Percentiles rank a stretch among this genome's conserved stretches.
phyloP scores from a whole-genome alignment of 1,139 yeast genomes.

The Debaryomyces nepalensis region DNA sequence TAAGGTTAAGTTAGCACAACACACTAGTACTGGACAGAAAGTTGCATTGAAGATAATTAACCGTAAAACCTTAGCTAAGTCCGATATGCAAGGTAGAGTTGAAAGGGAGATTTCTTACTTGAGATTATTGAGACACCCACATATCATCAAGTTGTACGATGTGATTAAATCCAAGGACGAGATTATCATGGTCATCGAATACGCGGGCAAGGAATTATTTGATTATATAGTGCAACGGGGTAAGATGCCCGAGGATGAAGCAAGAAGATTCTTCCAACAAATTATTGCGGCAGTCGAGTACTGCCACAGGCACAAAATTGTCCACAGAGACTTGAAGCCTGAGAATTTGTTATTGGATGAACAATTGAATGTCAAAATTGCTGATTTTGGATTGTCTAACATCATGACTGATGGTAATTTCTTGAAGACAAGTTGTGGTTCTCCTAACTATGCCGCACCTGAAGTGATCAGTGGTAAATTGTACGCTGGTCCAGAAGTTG shows the following conservation, averaged over 20 bases:
- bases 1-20: conserved; percentile 94
- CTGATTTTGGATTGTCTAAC: conserved; percentile 94
- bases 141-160: conserved; percentile 92
- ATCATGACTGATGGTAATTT: conserved; percentile 99
- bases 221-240: conserved; percentile 97
- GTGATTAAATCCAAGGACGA: conserved; percentile 96
- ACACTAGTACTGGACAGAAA: conserved; percentile 86
- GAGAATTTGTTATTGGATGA: conserved; percentile 92
- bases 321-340: conserved; percentile 94
- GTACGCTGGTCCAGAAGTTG: conserved; percentile 98
- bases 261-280: conserved; percentile 93
- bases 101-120: conserved; percentile 94
- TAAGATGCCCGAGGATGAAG: conserved; percentile 93
- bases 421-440: conserved; percentile 93
- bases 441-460: conserved; percentile 98
- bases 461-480: conserved; percentile 95
- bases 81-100: conserved; percentile 97
- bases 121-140: conserved; percentile 91
- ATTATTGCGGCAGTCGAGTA: conserved; percentile 97
- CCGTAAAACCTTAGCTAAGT: conserved; percentile 88
- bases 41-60: conserved; percentile 96
- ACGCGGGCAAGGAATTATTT: conserved; percentile 93
- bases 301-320: conserved; percentile 97
- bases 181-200: conserved; percentile 96
- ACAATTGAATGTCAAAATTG: conserved; percentile 89